Evolutionary conservation across 1,284 basidiomycete species (phyloP).

Genomic region (Entoloma clypeatum): DNA sequence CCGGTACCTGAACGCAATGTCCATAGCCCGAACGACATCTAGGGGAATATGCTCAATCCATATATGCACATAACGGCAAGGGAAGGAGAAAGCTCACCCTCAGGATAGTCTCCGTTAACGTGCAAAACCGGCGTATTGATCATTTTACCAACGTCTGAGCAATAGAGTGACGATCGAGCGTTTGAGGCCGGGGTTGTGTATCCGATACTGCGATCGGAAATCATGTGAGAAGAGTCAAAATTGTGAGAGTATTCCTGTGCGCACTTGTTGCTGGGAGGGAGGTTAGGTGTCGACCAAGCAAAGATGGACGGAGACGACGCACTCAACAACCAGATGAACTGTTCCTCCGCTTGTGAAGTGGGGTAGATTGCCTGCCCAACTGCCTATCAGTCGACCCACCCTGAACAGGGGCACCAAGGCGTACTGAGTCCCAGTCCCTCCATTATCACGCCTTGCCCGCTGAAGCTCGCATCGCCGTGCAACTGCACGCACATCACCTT

Average conservation of each 20-base stretch:
- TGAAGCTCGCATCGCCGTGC: constrained; percentile 88
- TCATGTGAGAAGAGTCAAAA: background rate
- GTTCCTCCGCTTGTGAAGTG: constrained; percentile 89
- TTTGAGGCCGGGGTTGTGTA: constrained; percentile 85
- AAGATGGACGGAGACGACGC: constrained; percentile 29
- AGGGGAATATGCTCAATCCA: constrained; percentile 8
- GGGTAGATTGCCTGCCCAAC: constrained; percentile 66
- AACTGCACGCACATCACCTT: constrained; percentile 84
- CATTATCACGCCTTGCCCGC: constrained; percentile 88
- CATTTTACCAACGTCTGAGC: constrained; percentile 88
- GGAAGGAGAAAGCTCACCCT: constrained; percentile 48
- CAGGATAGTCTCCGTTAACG: constrained; percentile 87
- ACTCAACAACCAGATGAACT: constrained; percentile 91
- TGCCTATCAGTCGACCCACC: background rate
- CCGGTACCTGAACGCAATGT: constrained; percentile 79
- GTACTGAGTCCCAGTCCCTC: constrained; percentile 78
- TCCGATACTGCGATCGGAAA: constrained; percentile 64
- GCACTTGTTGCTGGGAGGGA: constrained; percentile 48
- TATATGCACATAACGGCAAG: background rate
- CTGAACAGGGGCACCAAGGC: constrained; percentile 17
- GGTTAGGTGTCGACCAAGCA: background rate
- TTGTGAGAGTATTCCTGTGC: constrained; percentile 10
- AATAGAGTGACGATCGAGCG: constrained; percentile 82
- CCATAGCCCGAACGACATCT: constrained; percentile 78
- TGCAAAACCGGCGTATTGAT: constrained; percentile 87